Base-by-base conservation (phyloP, 169 alveolate genomes). In the Plasmodium berghei region DNA sequence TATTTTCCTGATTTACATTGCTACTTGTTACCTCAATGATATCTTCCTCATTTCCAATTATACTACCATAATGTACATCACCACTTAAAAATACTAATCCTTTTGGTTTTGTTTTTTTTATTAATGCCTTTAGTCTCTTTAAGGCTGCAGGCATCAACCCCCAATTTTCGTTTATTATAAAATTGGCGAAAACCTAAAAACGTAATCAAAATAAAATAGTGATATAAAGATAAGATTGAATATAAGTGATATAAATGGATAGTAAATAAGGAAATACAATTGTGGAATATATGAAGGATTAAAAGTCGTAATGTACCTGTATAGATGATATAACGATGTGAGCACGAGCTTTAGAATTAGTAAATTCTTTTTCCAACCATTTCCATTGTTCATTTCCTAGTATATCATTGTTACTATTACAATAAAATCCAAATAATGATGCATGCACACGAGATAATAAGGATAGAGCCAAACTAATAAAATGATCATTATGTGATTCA, bases 381-480 rank as follows among this genome's bases (percentile, higher is more conserved):
- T 72, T 28, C 98, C 98, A 96, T 75, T 96, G 98, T 52, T 94
- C 98, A 52, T 92, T 94, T 8, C 98, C 98, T 87, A 96, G 69
- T 26, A 95, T 86, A 73, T 96, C 98, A 26, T 97, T 98, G 18
- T 67, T 66, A 88, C 95, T 95, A 42, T 93, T 67, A 56, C 95
- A 92, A 6, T 92, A 83, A 20, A 94, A 75, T 91, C 96, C 96
- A 73, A 93, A 86, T 14, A 91, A 20, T 10, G 74, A 74, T 49
- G 90, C 88, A 67, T 89, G 64, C 9, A 89, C 16, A 46, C 96
- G 83, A 5, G 22, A 26, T 20, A 58, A 6, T 55, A 89, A 48
- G 4, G 91, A 77, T 14, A 54, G 24, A 16, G 80, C 69, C 28
- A 75, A 58, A 48, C 45, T 62, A 9, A 72, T 54, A 28, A 16